Conservation (phyloP, 2,329 filamentous ascomycete species). For the Aureobasidium sp. region DNA sequence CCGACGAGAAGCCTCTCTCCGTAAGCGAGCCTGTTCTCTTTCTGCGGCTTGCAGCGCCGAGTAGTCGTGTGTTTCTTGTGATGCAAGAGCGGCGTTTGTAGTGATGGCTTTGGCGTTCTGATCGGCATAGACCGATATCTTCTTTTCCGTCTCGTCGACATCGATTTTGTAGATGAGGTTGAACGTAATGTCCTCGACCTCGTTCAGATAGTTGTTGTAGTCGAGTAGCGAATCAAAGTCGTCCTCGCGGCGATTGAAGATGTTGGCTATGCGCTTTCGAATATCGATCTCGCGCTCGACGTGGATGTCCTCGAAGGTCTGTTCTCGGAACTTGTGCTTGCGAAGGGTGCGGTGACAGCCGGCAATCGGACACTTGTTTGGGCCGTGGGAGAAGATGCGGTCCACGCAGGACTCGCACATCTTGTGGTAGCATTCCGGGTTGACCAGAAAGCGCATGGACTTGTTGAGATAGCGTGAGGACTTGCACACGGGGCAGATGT, state of each 20-base stretch:
- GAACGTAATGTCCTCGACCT: slow-evolving; percentile 82
- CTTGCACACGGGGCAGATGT: slow-evolving; percentile 96
- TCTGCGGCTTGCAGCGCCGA: slow-evolving; percentile 47
- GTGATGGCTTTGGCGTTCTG: slow-evolving; percentile 55
- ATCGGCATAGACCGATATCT: slow-evolving; percentile 61
- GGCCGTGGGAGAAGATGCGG: slow-evolving; percentile 85
- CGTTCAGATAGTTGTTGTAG: slow-evolving; percentile 92
- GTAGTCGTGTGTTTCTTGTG: slow-evolving; percentile 39
- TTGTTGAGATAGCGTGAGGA: slow-evolving; percentile 91
- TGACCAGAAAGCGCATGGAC: slow-evolving; percentile 90
- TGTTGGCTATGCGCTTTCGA: slow-evolving; percentile 58
- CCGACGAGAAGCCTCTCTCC: slow-evolving; percentile 52
- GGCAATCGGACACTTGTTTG: slow-evolving; percentile 84
- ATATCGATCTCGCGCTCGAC: slow-evolving; percentile 92
- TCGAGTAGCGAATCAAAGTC: slow-evolving; percentile 78
- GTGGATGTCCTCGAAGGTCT: slow-evolving; percentile 78
- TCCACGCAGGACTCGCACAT: slow-evolving; percentile 97
- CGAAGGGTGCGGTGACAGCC: slow-evolving; percentile 81
- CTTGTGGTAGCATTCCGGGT: slow-evolving; percentile 96
- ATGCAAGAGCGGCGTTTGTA: slow-evolving; percentile 40
- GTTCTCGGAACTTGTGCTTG: slow-evolving; percentile 71
- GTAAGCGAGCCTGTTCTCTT: slow-evolving; percentile 54
- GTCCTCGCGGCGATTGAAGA: slow-evolving; percentile 82
- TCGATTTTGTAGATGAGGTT: slow-evolving; percentile 70
- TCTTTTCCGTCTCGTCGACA: slow-evolving; percentile 51